phyloP scores from a whole-genome alignment of 2,329 filamentous ascomycete species.

The Colletotrichum sp. region DNA sequence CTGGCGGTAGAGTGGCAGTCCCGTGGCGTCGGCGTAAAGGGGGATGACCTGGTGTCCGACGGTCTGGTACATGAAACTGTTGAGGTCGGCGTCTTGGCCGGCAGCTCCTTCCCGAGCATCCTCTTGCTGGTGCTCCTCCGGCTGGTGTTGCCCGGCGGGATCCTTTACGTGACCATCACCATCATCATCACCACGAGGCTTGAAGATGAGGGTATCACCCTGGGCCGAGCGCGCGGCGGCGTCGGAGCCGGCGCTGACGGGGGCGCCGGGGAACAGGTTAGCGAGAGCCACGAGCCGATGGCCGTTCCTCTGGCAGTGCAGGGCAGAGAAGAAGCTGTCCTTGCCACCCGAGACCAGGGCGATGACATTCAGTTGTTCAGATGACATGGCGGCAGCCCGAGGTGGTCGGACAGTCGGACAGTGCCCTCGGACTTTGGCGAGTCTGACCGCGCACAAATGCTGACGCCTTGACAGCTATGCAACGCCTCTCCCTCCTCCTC shows the following conservation, averaged over 20 bases:
- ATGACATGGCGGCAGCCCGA: constrained; percentile 37
- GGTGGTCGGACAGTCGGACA: background rate
- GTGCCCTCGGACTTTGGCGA: background rate
- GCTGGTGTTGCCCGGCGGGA: background rate
- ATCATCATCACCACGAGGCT: background rate
- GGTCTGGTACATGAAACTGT: constrained; percentile 99
- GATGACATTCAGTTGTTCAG: constrained; percentile 73
- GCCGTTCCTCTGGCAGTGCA: constrained; percentile 87
- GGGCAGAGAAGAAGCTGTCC: constrained; percentile 91
- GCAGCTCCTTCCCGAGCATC: constrained; percentile 3
- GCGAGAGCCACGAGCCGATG: constrained; percentile 87
- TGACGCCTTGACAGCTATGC: background rate
- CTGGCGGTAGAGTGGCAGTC: constrained; percentile 82
- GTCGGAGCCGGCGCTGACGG: constrained; percentile 5
- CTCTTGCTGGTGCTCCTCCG: background rate
- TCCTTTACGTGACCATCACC: background rate
- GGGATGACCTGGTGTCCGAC: constrained; percentile 89
- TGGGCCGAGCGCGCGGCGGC: constrained; percentile 7
- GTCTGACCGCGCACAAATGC: background rate
- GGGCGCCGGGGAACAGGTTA: constrained; percentile 73
- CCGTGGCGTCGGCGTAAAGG: constrained; percentile 80
- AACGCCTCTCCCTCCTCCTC: background rate
- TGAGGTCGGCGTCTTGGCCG: constrained; percentile 61
- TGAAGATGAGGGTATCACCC: constrained; percentile 5
- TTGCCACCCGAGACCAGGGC: constrained; percentile 95